Conservation (phyloP, 2,329 filamentous ascomycete genomes). For the Trichophyton rubrum region DNA sequence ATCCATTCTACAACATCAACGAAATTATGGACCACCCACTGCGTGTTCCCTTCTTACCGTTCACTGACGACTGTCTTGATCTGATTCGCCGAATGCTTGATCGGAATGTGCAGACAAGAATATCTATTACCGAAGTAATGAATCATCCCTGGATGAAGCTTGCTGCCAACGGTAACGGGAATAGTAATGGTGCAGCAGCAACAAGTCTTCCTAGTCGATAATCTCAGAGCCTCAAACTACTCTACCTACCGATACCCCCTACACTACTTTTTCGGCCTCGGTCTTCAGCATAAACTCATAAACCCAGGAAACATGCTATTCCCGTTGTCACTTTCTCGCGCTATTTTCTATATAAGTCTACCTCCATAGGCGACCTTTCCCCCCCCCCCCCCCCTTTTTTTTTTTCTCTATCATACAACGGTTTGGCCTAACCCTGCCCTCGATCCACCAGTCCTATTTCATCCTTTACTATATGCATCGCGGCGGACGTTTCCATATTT, state of each 20-base stretch:
- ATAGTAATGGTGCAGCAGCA: neutral
- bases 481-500: neutral
- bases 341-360: neutral
- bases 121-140: slow-evolving; percentile 77
- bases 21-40: slow-evolving; percentile 98
- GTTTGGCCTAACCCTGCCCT: neutral
- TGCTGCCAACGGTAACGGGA: slow-evolving; percentile 10
- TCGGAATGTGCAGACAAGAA: slow-evolving; percentile 68
- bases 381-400: no score
- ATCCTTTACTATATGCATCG: neutral
- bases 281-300: neutral
- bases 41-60: slow-evolving; percentile 58
- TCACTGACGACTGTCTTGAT: slow-evolving; percentile 77
- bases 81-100: slow-evolving; percentile 86
- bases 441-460: neutral
- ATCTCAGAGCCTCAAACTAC: no score
- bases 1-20: slow-evolving; percentile 96
- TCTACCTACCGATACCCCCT: neutral
- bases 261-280: no score
- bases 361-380: neutral
- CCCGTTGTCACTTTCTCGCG: neutral
- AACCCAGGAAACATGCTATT: neutral
- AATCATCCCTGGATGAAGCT: slow-evolving; percentile 65
- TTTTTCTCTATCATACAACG: no score
- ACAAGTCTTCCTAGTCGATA: neutral